A percentile compares a stretch with the other conserved stretches of the same genome.
These are phyloP conservation scores for Cicer judaicum DNA, from an alignment of 306 rosid genomes.

Conservation along the genomic window DNA sequence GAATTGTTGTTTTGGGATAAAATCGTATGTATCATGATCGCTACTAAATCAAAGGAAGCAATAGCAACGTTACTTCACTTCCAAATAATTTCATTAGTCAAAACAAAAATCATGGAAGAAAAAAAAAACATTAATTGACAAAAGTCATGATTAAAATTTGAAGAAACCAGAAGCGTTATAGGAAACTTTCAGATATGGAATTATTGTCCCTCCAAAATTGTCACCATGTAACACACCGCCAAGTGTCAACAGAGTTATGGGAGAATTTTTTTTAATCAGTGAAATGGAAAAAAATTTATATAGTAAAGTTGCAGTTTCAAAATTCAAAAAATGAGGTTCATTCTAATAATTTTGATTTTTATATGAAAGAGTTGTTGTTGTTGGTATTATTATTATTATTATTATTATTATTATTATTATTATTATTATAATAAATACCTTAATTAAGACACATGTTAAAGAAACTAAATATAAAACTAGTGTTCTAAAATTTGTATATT, in stretches of 20 bases:
- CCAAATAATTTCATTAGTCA: slow-evolving; percentile 25
- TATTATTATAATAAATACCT: too few species aligned
- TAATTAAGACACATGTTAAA: too few species aligned
- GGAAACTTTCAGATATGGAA: slow-evolving; percentile 48
- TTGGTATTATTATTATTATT: too few species aligned
- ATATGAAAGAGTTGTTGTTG: slow-evolving; percentile 1
- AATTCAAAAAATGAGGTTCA: too few species aligned
- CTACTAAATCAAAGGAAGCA: slow-evolving; percentile 19
- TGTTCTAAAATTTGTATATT: too few species aligned
- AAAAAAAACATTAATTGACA: slow-evolving; percentile 28
- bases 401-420: too few species aligned
- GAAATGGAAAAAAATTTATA: too few species aligned
- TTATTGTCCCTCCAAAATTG: slow-evolving; percentile 49
- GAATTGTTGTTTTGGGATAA: slow-evolving; percentile 7
- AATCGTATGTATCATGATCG: not conserved
- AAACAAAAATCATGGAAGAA: slow-evolving; percentile 46
- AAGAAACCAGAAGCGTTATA: slow-evolving; percentile 35
- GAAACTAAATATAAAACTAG: too few species aligned
- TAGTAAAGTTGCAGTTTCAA: too few species aligned
- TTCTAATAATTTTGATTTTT: too few species aligned
- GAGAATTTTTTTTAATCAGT: too few species aligned
- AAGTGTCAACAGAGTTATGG: slow-evolving; percentile 33
- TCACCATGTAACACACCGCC: slow-evolving; percentile 29
- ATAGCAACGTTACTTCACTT: slow-evolving; percentile 43
- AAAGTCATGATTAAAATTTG: slow-evolving; percentile 40